Percentiles rank a stretch among this genome's conserved stretches.
Conservation (phyloP, 495 filamentous ascomycete species). For the Bathelium albidoporum region DNA sequence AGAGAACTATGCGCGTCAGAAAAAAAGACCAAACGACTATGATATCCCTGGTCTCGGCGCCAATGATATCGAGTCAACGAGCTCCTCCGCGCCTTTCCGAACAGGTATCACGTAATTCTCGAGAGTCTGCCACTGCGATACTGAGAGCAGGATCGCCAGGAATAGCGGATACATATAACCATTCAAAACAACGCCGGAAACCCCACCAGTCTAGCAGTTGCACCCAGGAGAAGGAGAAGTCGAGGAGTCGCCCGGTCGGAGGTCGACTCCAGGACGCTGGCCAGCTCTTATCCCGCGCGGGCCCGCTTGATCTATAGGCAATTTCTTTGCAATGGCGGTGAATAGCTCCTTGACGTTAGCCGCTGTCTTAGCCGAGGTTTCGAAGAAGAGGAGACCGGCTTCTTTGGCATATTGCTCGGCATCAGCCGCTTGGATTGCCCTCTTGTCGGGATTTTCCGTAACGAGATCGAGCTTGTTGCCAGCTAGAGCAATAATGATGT, state of each 20-base stretch:
- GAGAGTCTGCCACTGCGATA: not conserved
- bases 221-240: constrained; percentile 66
- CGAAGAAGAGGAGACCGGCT: constrained; percentile 89
- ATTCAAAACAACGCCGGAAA: constrained; percentile 3
- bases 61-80: not conserved
- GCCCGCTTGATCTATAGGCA: constrained; percentile 89
- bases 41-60: not conserved
- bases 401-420: constrained; percentile 92
- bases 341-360: constrained; percentile 94
- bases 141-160: not conserved
- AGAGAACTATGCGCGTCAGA: not conserved
- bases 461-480: constrained; percentile 97
- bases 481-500: constrained; percentile 95
- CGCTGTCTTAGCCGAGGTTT: constrained; percentile 92
- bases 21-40: not conserved
- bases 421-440: constrained; percentile 76
- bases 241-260: constrained; percentile 64
- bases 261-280: constrained; percentile 63
- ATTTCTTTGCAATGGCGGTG: constrained; percentile 94
- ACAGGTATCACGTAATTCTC: not conserved
- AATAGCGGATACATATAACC: constrained; percentile 3
- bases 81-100: constrained; percentile 3
- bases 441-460: constrained; percentile 79
- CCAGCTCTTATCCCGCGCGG: constrained; percentile 69
- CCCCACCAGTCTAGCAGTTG: constrained; percentile 48